Percentiles rank a stretch among this genome's conserved stretches.
phyloP scores from a whole-genome alignment of 352 stramenopile genomes.

The Phytopythium chamaehyphon region DNA sequence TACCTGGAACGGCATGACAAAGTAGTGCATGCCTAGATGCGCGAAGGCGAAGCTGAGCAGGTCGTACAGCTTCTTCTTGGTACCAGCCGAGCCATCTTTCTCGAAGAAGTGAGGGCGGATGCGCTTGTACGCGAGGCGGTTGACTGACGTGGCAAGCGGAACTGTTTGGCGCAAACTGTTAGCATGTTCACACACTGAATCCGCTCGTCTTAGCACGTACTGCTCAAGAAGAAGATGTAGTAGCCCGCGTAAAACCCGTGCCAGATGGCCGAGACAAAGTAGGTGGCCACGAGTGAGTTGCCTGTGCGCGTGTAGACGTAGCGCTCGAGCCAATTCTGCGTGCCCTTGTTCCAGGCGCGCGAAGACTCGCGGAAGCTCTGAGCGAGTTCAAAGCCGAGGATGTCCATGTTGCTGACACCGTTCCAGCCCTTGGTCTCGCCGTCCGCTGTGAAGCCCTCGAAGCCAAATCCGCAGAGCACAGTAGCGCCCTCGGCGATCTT shows the following conservation, averaged over 20 bases:
- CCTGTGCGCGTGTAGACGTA: slow-evolving; percentile 97
- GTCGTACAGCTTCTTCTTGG: slow-evolving; percentile 65
- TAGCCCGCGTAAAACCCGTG: slow-evolving; percentile 99
- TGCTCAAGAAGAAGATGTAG: slow-evolving; percentile 93
- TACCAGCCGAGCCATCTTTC: slow-evolving; percentile 39
- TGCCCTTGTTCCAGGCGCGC: slow-evolving; percentile 97
- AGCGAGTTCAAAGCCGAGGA: slow-evolving; percentile 92
- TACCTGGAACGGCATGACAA: slow-evolving; percentile 69
- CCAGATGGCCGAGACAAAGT: slow-evolving; percentile 95
- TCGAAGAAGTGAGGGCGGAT: slow-evolving; percentile 67
- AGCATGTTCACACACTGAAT: background rate
- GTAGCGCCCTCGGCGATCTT: slow-evolving; percentile 84
- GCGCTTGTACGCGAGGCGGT: slow-evolving; percentile 58
- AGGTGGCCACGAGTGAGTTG: slow-evolving; percentile 92
- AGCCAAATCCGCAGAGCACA: slow-evolving; percentile 83
- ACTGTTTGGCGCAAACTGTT: slow-evolving; percentile 18
- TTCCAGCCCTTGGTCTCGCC: slow-evolving; percentile 89
- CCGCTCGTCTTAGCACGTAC: slow-evolving; percentile 13
- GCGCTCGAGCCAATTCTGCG: slow-evolving; percentile 93
- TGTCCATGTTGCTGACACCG: slow-evolving; percentile 94
- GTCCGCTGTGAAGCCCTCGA: slow-evolving; percentile 91
- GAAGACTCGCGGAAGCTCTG: slow-evolving; percentile 87
- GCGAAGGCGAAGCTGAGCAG: slow-evolving; percentile 42
- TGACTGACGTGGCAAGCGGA: slow-evolving; percentile 61
- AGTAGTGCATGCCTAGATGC: slow-evolving; percentile 56